Base-by-base conservation (phyloP, 129 eudicot genomes). In the Kitagawia praeruptora region DNA sequence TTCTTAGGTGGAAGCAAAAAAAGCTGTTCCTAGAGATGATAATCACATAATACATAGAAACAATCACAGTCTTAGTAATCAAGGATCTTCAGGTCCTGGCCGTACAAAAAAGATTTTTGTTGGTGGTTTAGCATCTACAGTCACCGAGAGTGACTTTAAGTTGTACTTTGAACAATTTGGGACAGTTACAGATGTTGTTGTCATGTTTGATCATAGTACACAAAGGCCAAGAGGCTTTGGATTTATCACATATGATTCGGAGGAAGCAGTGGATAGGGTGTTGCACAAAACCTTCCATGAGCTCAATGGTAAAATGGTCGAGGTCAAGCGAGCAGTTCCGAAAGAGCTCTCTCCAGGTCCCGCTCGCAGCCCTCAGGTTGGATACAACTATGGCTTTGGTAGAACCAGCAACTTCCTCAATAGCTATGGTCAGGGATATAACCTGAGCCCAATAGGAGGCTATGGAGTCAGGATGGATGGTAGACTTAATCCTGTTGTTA, bases 221-320 rank as follows among this genome's bases (percentile, higher is more conserved):
- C 96, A 93, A 83, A 87, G 96, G 83, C 98, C 98, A 80, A 84
- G 97, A 87, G 97, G 97, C 28, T 92, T 92, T 81, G 97, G 97
- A 61, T 92, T 92, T 86, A 92, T 92, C 79, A 90, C 97, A n/a
- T 92, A 80, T 74, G 97, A 92, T 78, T 85, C 92, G 0, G 97
- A 92, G 77, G 97, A 90, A 51, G 86, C 96, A 23, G 97, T 88
- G 15, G 97, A 92, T 76, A 77, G 89, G 78, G 96, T 86, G 10
- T 81, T 93, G 84, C 89, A 81, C 40, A 90, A 88, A 77, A 90
- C 92, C 37, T 93, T 93, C 80, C 98, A 93, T 69, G 93, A 93
- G 80, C 92, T 93, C 48, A 88, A 83, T 25, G 98, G 96, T 44
- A 93, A 93, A 81, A 87, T 87, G 96, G 98, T 93, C 19, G 98